phyloP scores from a whole-genome alignment of 352 stramenopile genomes.

The Thraustochytrium striatum region DNA sequence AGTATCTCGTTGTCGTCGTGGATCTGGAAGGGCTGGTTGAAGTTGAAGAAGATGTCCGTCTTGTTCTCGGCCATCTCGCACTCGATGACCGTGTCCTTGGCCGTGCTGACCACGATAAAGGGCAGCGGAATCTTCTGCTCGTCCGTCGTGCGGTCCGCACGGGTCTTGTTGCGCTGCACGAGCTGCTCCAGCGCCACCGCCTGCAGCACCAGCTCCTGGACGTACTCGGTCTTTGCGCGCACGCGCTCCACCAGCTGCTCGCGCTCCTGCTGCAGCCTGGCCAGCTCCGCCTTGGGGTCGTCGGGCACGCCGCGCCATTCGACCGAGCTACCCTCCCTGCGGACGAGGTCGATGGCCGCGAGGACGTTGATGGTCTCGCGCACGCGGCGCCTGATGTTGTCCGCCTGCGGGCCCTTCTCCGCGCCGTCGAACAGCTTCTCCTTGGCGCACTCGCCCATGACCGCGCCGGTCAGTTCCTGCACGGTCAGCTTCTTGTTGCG shows the following conservation, averaged over 20 bases:
- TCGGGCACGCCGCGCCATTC: slow-evolving; percentile 73
- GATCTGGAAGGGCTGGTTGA: slow-evolving; percentile 79
- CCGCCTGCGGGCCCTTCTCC: too few species aligned
- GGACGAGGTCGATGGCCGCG: slow-evolving; percentile 82
- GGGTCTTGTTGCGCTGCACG: slow-evolving; percentile 20
- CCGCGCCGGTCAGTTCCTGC: too few species aligned
- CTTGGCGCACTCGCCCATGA: too few species aligned
- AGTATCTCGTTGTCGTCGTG: slow-evolving; percentile 80
- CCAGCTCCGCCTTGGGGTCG: slow-evolving; percentile 72
- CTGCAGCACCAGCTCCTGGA: slow-evolving; percentile 24
- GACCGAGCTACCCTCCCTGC: slow-evolving; percentile 79
- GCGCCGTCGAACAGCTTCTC: too few species aligned
- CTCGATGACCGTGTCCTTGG: slow-evolving; percentile 79
- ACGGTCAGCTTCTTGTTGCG: too few species aligned
- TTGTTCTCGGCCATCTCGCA: slow-evolving; percentile 82
- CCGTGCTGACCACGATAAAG: slow-evolving; percentile 79
- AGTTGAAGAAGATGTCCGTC: slow-evolving; percentile 82
- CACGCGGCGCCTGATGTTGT: slow-evolving; percentile 53
- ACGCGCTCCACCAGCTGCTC: slow-evolving; percentile 75
- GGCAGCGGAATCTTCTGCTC: slow-evolving; percentile 64
- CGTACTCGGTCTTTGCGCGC: background rate
- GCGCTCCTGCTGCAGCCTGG: slow-evolving; percentile 79
- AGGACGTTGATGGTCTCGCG: slow-evolving; percentile 79
- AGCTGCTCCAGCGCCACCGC: slow-evolving; percentile 1
- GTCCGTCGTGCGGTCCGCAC: background rate